phyloP scores from a whole-genome alignment of 2,329 filamentous ascomycete species.

The Monilinia vaccinii-corymbosi region DNA sequence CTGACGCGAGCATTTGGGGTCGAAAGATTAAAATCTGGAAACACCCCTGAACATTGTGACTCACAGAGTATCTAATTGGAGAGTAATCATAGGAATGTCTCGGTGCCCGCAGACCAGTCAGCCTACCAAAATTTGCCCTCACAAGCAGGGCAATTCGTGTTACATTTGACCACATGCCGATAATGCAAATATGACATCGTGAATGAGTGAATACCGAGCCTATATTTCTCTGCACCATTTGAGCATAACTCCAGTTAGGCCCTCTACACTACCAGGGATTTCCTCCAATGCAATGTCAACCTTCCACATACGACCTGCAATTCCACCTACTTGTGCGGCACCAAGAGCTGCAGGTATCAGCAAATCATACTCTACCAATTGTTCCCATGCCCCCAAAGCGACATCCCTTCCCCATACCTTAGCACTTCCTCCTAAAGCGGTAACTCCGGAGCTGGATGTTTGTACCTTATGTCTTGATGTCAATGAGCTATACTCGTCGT shows the following conservation, averaged over 20 bases:
- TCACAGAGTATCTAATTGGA: not conserved
- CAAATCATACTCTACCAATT: constrained; percentile 57
- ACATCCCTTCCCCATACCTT: constrained; percentile 70
- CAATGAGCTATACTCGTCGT: constrained; percentile 74
- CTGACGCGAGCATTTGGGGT: not conserved
- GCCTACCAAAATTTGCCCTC: not conserved
- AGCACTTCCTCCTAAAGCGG: constrained; percentile 53
- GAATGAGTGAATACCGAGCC: constrained; percentile 3
- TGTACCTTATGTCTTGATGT: constrained; percentile 66
- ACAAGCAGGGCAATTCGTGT: constrained; percentile 4
- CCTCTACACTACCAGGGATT: constrained; percentile 54
- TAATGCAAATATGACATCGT: not conserved
- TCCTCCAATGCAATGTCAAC: constrained; percentile 72
- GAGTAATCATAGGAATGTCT: not conserved
- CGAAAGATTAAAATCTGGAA: not conserved
- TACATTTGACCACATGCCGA: not conserved
- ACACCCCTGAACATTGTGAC: not conserved
- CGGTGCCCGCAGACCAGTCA: constrained; percentile 1
- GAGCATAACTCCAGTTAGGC: constrained; percentile 47
- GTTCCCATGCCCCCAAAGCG: constrained; percentile 67
- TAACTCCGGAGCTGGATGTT: constrained; percentile 55
- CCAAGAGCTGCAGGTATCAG: constrained; percentile 58
- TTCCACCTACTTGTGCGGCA: constrained; percentile 43
- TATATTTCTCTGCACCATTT: constrained; percentile 70
- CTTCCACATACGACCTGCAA: constrained; percentile 62